These are phyloP conservation scores for Yarrowia hollandica DNA, from an alignment of 805 yeast genomes.

Conservation along the genomic window DNA sequence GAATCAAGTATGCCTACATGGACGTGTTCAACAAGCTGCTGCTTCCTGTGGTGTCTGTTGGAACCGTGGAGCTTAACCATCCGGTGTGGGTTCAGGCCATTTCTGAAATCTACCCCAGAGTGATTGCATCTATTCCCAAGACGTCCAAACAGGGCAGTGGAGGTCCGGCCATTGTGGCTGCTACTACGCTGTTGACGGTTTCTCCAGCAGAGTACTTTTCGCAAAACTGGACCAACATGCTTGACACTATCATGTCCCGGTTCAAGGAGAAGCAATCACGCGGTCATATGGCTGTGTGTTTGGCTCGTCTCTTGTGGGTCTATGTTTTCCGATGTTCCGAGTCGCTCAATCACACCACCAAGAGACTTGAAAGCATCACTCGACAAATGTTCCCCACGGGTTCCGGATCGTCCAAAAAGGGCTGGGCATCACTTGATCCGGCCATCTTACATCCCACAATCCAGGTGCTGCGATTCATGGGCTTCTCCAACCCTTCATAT, in stretches of 20 bases:
- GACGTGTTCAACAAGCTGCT: slow-evolving; percentile 76
- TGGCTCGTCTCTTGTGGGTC: slow-evolving; percentile 84
- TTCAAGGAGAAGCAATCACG: slow-evolving; percentile 59
- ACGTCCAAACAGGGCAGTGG: slow-evolving; percentile 21
- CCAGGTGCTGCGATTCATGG: slow-evolving; percentile 73
- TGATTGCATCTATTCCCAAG: slow-evolving; percentile 55
- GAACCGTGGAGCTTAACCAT: slow-evolving; percentile 93
- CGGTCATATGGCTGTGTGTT: slow-evolving; percentile 56
- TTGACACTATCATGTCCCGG: slow-evolving; percentile 61
- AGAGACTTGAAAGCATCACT: slow-evolving; percentile 68
- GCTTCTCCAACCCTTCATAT: slow-evolving; percentile 75
- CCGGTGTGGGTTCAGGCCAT: slow-evolving; percentile 92
- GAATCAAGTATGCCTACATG: slow-evolving; percentile 73
- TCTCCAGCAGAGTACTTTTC: slow-evolving; percentile 76
- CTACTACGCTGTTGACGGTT: slow-evolving; percentile 74
- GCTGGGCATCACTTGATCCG: slow-evolving; percentile 71
- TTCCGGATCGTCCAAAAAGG: slow-evolving; percentile 38
- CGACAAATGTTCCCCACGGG: slow-evolving; percentile 49
- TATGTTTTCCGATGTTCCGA: slow-evolving; percentile 84
- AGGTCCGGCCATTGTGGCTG: slow-evolving; percentile 41
- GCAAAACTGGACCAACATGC: slow-evolving; percentile 64
- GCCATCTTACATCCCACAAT: slow-evolving; percentile 64
- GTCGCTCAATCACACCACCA: slow-evolving; percentile 81
- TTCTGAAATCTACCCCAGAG: slow-evolving; percentile 55
- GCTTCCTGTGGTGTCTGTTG: slow-evolving; percentile 76